Evolutionary conservation across 2,329 filamentous ascomycete species (phyloP), one percentile per base, ranked within the genome.

Genomic region (Talaromyces sp.): DNA sequence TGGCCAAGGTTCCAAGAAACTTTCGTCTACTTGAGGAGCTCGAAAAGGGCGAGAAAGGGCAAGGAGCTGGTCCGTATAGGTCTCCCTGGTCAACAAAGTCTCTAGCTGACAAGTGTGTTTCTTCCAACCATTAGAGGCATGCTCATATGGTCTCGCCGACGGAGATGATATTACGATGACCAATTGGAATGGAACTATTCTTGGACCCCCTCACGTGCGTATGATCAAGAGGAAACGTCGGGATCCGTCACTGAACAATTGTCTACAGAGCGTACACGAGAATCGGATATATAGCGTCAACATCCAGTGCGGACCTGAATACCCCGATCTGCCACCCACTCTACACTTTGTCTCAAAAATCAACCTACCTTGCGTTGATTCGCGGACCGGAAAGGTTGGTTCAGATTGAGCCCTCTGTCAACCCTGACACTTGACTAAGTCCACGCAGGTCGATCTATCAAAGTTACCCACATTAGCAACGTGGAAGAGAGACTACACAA

Each of bases 271-370:
- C 76, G 91, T 88, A 62, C 93, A 97, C 74, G 94, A 99, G 81
- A 99, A 99, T 78, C 89, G 94, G 69, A 99, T 99, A 78, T 99
- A 99, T 82, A 95, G 91, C 66, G 84, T 99, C 68, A 95, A 93
- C 77, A 96, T 99, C 79, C 88, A 96, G 79, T 99, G 94, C 79
- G 92, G 91, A 62, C 81, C 86, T 51, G 80, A 89, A 59, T 99
- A 99, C 74, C 94, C 94, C 54, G 91, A 96, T 72, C 80, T 84
- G 62, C 94, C 94, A 46, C 94, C 94, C 0, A 86, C 88, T 53
- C 89, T 99, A 69, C 87, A 93, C 69, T 99, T 99, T 76, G 86
- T 94, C 67, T 96, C 89, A 68, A 89, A 91, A 75, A 88, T 99
- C 78, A 97, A 97, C 78, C 84, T 97, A n/a, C 94, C 94, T 25